phyloP scores from a whole-genome alignment of 1,139 yeast species.

The Hemisphaericaspora xylofermentans region DNA sequence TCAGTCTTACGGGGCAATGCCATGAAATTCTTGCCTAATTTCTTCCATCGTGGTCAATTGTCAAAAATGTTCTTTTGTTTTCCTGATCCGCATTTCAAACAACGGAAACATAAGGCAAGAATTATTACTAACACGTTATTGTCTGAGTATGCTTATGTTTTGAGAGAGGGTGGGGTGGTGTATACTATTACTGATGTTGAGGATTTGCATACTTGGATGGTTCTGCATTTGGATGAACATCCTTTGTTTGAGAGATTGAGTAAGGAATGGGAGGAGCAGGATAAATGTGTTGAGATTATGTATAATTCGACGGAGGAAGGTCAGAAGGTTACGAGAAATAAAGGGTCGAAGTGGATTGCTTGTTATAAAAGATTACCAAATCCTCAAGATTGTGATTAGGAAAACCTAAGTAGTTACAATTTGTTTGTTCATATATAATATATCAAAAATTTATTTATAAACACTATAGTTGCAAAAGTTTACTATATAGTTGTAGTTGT shows the following conservation, averaged over 20 bases:
- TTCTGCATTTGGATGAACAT: slow-evolving; percentile 81
- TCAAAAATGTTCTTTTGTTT: slow-evolving; percentile 95
- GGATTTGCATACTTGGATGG: slow-evolving; percentile 97
- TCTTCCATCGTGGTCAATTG: slow-evolving; percentile 76
- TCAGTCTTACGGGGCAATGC: slow-evolving; percentile 93
- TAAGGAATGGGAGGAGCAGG: slow-evolving; percentile 76
- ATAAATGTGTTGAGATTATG: slow-evolving; percentile 85
- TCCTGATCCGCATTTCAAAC: slow-evolving; percentile 99
- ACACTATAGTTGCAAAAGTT: too few relatives aligned
- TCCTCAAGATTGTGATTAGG: slow-evolving; percentile 41
- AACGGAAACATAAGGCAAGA: slow-evolving; percentile 95
- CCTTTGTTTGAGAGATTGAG: slow-evolving; percentile 84
- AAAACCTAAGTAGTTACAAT: neutral
- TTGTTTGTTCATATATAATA: neutral
- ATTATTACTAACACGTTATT: slow-evolving; percentile 85
- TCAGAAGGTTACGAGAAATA: slow-evolving; percentile 87
- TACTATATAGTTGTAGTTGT: too few relatives aligned
- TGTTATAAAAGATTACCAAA: slow-evolving; percentile 77
- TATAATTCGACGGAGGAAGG: slow-evolving; percentile 94
- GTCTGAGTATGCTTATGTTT: slow-evolving; percentile 88
- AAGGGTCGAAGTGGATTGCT: slow-evolving; percentile 84
- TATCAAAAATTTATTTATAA: neutral
- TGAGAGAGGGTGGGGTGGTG: slow-evolving; percentile 81
- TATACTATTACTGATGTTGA: slow-evolving; percentile 96
- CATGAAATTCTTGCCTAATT: slow-evolving; percentile 95